Evolutionary conservation across 1,284 basidiomycete genomes (phyloP).

Genomic region (Ganoderma multipileum): DNA sequence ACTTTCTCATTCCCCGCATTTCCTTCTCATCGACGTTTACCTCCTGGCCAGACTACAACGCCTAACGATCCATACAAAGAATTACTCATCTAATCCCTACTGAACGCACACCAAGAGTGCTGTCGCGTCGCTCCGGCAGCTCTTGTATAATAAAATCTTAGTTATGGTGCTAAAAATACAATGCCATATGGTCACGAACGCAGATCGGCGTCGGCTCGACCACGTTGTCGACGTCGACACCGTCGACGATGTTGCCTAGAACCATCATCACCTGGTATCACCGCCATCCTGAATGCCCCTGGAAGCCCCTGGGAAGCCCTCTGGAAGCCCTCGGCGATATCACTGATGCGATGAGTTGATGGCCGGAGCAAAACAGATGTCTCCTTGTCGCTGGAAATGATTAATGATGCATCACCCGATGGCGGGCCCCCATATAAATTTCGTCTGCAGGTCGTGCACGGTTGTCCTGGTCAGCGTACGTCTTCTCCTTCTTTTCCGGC

Average conservation of each 20-base stretch:
- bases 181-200: too few species aligned
- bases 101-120: too few species aligned
- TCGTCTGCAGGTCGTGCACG: not conserved
- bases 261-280: not conserved
- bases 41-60: too few species aligned
- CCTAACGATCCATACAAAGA: too few species aligned
- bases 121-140: too few species aligned
- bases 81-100: too few species aligned
- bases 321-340: slow-evolving; percentile 4
- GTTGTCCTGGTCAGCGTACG: slow-evolving; percentile 27
- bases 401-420: not conserved
- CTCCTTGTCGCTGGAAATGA: slow-evolving; percentile 14
- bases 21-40: too few species aligned
- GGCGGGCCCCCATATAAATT: slow-evolving; percentile 15
- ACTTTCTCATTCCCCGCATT: too few species aligned
- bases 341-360: slow-evolving; percentile 31
- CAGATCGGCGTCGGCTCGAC: not conserved
- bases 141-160: too few species aligned
- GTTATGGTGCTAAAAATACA: too few species aligned
- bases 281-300: not conserved
- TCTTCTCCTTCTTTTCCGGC: slow-evolving; percentile 16
- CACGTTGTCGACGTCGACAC: not conserved
- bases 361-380: slow-evolving; percentile 21
- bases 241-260: not conserved
- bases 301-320: too few species aligned